phyloP scores from a whole-genome alignment of 805 yeast species.

The Spathaspora sp. region DNA sequence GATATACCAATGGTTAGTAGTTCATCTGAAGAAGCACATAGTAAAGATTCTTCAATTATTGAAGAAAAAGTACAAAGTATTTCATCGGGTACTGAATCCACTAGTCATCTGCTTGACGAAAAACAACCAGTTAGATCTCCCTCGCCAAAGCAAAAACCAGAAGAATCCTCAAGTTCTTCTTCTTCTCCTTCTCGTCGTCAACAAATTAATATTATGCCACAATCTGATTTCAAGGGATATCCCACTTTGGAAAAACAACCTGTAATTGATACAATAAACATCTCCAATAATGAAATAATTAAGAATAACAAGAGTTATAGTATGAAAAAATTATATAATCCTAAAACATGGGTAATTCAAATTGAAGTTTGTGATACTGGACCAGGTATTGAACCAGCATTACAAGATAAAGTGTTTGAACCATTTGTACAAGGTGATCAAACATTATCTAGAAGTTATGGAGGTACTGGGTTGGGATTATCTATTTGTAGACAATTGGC shows the following conservation, averaged over 20 bases:
- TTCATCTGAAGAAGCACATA: background rate
- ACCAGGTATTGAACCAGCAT: conserved; percentile 82
- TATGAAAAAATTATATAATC: conserved; percentile 32
- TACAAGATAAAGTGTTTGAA: conserved; percentile 85
- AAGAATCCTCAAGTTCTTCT: background rate
- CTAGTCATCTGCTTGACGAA: background rate
- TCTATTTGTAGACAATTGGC: conserved; percentile 89
- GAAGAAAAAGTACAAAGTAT: background rate
- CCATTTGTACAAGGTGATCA: conserved; percentile 98
- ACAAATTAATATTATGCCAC: conserved; percentile 3
- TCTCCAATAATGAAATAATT: conserved; percentile 25
- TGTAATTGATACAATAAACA: conserved; percentile 9
- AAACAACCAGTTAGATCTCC: background rate
- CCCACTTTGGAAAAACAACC: conserved; percentile 8
- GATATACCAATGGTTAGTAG: background rate
- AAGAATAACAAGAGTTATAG: conserved; percentile 33
- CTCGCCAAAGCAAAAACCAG: background rate
- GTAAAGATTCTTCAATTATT: background rate
- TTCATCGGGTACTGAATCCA: background rate
- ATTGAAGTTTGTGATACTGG: conserved; percentile 87
- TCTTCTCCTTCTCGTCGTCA: background rate
- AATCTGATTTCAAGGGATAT: conserved; percentile 3
- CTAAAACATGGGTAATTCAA: conserved; percentile 55
- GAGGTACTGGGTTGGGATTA: conserved; percentile 95
- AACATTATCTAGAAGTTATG: conserved; percentile 82